Evolutionary conservation across 768 basidiomycete genomes (phyloP), one percentile per base, ranked within the genome.

Genomic region (Mycena vulgaris): DNA sequence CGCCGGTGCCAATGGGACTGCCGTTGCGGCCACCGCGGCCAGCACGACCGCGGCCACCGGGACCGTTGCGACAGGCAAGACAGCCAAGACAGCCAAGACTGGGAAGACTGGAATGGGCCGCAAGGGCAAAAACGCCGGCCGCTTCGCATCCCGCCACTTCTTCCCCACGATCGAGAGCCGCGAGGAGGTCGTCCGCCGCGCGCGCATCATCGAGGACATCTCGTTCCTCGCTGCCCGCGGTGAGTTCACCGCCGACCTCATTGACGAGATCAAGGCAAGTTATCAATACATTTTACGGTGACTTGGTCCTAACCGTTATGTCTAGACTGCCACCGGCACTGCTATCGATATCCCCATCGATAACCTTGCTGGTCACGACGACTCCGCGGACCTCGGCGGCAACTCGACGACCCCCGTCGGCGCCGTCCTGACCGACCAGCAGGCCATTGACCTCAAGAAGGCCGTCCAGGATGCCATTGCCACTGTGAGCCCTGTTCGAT

Each of bases 311-410:
- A n/a, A n/a, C n/a, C n/a, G n/a, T n/a, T n/a, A n/a, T n/a, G n/a
- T 40, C 21, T 42, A 72, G 72, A 76, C 76, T 27, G 70, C 72
- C 23, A 74, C 74, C n/a, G 76, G 76, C 33, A 75, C 74, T 6
- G 74, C 74, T 35, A 74, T 75, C 65, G 75, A 76, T 66, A 75
- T 76, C 68, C 76, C 76, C 70, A 72, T 76, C 49, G 76, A 76
- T 63, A 63, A 56, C 13, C 65, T 76, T 13, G 76, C 76, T 16
- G 76, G 76, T 56, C 72, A 74, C 52, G 69, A 74, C 61, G 76
- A 76, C 59, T 67, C 68, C 13, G 60, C 65, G 25, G 70, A 69
- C 55, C 66, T 48, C 52, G 76, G 76, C 6, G 76, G 76, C 28
- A 76, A 76, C 69, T 75, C 76, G 47, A 72, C 72, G 10, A 65